Conservation (phyloP, 352 stramenopile genomes). For the Globisporangium cylindrosporum region DNA sequence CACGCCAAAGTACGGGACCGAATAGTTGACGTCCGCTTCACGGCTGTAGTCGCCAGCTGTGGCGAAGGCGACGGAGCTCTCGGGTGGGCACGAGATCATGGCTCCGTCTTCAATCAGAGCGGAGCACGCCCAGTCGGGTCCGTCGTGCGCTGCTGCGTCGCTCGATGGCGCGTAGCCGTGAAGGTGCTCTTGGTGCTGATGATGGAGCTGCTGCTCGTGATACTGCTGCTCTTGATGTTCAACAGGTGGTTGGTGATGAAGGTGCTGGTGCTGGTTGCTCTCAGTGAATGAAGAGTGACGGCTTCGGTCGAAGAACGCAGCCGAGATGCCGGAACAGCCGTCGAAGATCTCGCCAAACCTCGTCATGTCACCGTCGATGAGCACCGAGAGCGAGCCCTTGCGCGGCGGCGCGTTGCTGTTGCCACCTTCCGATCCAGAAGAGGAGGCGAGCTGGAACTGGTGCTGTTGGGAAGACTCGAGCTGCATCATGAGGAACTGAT, state of each 20-base stretch:
- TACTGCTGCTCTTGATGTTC: background rate
- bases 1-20: slow-evolving; percentile 7
- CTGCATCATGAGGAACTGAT: background rate
- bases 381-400: slow-evolving; percentile 8
- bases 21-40: slow-evolving; percentile 1
- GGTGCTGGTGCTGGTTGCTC: background rate
- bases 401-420: background rate
- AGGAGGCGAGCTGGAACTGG: background rate
- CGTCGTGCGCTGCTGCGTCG: background rate
- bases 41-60: background rate
- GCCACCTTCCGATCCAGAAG: background rate
- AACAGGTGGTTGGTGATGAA: background rate
- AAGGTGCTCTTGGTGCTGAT: background rate
- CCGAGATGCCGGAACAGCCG: background rate
- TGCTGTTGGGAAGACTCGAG: background rate
- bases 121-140: slow-evolving; percentile 1
- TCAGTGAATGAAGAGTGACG: background rate
- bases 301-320: slow-evolving; percentile 1
- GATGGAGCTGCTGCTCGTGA: background rate
- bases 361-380: slow-evolving; percentile 12
- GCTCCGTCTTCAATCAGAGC: background rate
- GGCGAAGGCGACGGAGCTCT: background rate
- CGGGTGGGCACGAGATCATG: background rate
- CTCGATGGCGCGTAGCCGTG: slow-evolving; percentile 1
- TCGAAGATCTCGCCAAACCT: slow-evolving; percentile 14